Conservation (phyloP, 306 rosid species). For the Sphenostylis stenocarpa region DNA sequence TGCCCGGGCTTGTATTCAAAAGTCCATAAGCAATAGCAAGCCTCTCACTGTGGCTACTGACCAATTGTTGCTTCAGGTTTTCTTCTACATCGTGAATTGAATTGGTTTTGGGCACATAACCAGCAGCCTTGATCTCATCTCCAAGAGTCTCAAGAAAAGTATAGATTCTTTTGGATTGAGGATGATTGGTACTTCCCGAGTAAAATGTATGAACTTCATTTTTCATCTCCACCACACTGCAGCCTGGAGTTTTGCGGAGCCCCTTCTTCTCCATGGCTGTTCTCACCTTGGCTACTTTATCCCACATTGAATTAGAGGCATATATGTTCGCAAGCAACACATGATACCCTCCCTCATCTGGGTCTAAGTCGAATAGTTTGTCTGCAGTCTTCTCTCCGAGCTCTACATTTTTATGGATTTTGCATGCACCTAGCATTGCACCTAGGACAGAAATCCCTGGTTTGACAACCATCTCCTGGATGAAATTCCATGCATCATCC, state of each 20-base stretch:
- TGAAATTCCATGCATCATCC: slow-evolving; percentile 80
- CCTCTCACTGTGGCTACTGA: slow-evolving; percentile 84
- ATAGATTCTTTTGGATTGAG: slow-evolving; percentile 71
- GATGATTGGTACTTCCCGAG: slow-evolving; percentile 74
- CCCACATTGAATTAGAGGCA: slow-evolving; percentile 78
- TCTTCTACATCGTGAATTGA: slow-evolving; percentile 72
- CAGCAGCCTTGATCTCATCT: slow-evolving; percentile 66
- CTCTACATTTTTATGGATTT: slow-evolving; percentile 74
- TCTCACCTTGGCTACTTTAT: slow-evolving; percentile 66
- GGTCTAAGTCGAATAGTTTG: slow-evolving; percentile 62
- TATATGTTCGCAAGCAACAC: slow-evolving; percentile 80
- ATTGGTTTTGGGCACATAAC: slow-evolving; percentile 65
- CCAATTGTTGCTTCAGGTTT: slow-evolving; percentile 62
- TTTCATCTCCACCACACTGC: slow-evolving; percentile 69
- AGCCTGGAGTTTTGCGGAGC: slow-evolving; percentile 76
- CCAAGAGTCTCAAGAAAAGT: slow-evolving; percentile 56
- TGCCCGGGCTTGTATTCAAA: slow-evolving; percentile 60
- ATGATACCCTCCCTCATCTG: slow-evolving; percentile 75
- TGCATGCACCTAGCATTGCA: slow-evolving; percentile 91
- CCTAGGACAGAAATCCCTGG: slow-evolving; percentile 79
- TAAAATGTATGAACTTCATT: slow-evolving; percentile 75
- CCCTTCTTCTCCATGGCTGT: slow-evolving; percentile 59
- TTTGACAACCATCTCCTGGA: slow-evolving; percentile 66
- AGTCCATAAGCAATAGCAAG: slow-evolving; percentile 85
- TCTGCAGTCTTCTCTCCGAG: slow-evolving; percentile 75